Evolutionary conservation across 163 green algal genomes (phyloP).

Genomic region (Scenedesmus sp.): DNA sequence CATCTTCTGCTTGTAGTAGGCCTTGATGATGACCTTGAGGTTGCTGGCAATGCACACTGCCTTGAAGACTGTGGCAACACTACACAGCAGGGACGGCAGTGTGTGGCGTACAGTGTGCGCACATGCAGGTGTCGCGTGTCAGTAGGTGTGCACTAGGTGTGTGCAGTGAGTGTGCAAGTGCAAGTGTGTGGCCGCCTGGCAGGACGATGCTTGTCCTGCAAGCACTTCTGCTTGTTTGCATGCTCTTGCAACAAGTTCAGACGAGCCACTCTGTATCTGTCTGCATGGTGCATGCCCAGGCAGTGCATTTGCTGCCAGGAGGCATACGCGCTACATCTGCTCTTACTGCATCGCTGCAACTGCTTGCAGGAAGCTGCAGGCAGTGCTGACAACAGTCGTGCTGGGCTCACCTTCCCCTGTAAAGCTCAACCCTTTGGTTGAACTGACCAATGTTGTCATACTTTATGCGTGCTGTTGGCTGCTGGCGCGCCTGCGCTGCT

Average conservation of each 20-base stretch:
- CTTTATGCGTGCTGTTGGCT: constrained; percentile 27
- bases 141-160: neutral
- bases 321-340: neutral
- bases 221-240: neutral
- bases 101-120: neutral
- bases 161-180: neutral
- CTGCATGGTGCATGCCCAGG: neutral
- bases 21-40: constrained; percentile 77
- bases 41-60: constrained; percentile 63
- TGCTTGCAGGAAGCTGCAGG: neutral
- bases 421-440: constrained; percentile 62
- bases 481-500: neutral
- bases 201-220: neutral
- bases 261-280: neutral
- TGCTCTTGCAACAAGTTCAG: neutral
- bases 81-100: constrained; percentile 37
- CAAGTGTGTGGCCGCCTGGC: neutral
- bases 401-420: constrained; percentile 58
- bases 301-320: neutral
- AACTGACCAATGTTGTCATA: constrained; percentile 52
- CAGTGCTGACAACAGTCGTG: neutral
- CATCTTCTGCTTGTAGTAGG: constrained; percentile 86
- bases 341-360: neutral
- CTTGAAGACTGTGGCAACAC: constrained; percentile 81
- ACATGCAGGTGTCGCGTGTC: too few species aligned